Evolutionary conservation across 2,329 filamentous ascomycete genomes (phyloP).

Genomic region (Aureobasidium sp.): DNA sequence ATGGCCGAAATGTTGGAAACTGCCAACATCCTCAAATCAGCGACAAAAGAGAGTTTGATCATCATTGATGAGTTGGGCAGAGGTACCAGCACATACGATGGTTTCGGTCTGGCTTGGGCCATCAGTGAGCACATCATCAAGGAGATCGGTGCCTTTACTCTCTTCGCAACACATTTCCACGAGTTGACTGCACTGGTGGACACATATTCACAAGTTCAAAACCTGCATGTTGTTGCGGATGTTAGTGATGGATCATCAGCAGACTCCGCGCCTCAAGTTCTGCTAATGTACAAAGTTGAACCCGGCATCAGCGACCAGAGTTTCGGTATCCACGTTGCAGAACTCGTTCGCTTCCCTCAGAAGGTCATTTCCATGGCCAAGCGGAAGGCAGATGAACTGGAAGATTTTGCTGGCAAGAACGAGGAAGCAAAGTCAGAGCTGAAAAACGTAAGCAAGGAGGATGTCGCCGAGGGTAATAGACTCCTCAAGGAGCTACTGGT

Average conservation of each 20-base stretch:
- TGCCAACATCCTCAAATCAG: constrained; percentile 94
- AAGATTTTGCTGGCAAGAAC: constrained; percentile 84
- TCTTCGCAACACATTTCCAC: constrained; percentile 98
- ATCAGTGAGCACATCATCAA: constrained; percentile 96
- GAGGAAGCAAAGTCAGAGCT: constrained; percentile 42
- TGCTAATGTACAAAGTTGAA: constrained; percentile 92
- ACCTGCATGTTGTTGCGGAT: constrained; percentile 93
- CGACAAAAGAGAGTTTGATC: constrained; percentile 89
- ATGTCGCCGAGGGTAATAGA: constrained; percentile 81
- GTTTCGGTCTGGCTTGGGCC: constrained; percentile 97
- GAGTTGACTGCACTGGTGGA: constrained; percentile 89
- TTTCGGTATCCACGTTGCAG: constrained; percentile 96
- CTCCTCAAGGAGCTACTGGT: constrained; percentile 77
- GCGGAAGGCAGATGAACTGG: constrained; percentile 93
- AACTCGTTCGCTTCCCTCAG: constrained; percentile 89
- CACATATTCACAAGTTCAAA: constrained; percentile 78
- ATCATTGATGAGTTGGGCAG: constrained; percentile 97
- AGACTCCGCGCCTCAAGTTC: constrained; percentile 59
- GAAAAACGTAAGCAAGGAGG: constrained; percentile 65
- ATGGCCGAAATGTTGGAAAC: constrained; percentile 99
- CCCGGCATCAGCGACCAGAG: constrained; percentile 94
- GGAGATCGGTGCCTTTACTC: constrained; percentile 86
- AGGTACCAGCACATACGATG: constrained; percentile 95
- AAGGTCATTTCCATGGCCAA: constrained; percentile 99
- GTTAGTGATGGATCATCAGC: constrained; percentile 55